Conservation (phyloP, 108 stramenopile species). For the Cyclotella distinguenda region DNA sequence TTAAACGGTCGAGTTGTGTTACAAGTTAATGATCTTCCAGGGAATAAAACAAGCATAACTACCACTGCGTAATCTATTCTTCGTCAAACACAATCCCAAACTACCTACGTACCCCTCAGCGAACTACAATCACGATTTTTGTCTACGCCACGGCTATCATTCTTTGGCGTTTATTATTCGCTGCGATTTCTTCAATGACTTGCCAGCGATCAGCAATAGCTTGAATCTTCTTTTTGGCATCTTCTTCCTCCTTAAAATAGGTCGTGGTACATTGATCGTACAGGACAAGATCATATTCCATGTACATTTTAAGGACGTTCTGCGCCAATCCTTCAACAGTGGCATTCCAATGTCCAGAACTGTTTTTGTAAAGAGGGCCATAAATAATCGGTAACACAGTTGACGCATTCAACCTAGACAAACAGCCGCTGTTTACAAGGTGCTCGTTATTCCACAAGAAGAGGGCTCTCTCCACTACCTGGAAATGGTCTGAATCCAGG, state of each 20-base stretch:
- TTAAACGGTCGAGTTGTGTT: too few relatives aligned
- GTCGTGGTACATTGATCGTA: constrained; percentile 88
- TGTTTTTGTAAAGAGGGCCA: constrained; percentile 91
- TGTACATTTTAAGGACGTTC: constrained; percentile 95
- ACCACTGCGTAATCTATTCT: too few relatives aligned
- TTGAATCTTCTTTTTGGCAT: constrained; percentile 79
- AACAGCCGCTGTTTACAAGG: constrained; percentile 89
- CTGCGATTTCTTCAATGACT: constrained; percentile 67
- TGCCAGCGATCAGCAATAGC: constrained; percentile 77
- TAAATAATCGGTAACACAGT: constrained; percentile 93
- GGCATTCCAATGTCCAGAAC: constrained; percentile 97
- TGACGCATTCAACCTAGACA: constrained; percentile 84
- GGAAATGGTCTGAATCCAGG: constrained; percentile 95
- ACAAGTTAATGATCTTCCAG: too few relatives aligned
- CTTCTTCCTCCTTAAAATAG: constrained; percentile 87
- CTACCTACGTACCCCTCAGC: too few relatives aligned
- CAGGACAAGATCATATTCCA: constrained; percentile 88
- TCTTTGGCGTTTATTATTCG: constrained; percentile 28
- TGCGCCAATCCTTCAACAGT: constrained; percentile 98
- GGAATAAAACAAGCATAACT: too few relatives aligned
- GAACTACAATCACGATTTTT: too few relatives aligned
- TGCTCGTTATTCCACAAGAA: constrained; percentile 99
- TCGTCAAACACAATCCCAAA: too few relatives aligned
- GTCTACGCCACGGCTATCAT: constrained; percentile 43
- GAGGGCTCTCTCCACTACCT: constrained; percentile 94